Conservation (phyloP, 805 yeast genomes). For the Suhomyces kilbournensis region DNA sequence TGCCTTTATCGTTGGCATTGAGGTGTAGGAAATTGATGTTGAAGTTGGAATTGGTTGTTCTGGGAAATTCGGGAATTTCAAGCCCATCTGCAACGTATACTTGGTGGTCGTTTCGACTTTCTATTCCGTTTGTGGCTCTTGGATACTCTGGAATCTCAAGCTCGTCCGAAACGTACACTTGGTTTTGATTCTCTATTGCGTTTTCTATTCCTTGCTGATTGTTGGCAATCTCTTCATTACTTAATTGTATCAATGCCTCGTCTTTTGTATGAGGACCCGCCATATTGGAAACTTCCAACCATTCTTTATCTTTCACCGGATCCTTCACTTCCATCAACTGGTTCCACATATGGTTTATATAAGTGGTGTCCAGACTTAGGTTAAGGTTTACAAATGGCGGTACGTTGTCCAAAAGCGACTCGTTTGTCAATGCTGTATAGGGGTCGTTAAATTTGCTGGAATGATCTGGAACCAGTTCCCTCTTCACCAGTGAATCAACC, state of each 20-base stretch:
- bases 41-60: background rate
- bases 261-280: no score
- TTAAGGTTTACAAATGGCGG: background rate
- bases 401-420: background rate
- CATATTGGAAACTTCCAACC: background rate
- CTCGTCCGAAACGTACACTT: background rate
- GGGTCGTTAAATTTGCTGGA: background rate
- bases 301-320: background rate
- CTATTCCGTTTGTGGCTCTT: background rate
- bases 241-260: no score
- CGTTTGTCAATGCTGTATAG: background rate
- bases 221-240: no score
- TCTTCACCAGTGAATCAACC: background rate
- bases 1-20: background rate
- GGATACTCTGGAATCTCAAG: background rate
- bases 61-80: background rate
- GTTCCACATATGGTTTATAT: constrained; percentile 12
- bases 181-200: background rate
- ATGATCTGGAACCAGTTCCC: background rate
- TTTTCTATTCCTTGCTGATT: no score
- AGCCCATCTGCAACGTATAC: background rate
- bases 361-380: constrained; percentile 2
- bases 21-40: background rate
- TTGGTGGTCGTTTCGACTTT: background rate
- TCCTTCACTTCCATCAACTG: constrained; percentile 10